Conservation (phyloP, 331 rosid genomes). For the Saraca asoca region DNA sequence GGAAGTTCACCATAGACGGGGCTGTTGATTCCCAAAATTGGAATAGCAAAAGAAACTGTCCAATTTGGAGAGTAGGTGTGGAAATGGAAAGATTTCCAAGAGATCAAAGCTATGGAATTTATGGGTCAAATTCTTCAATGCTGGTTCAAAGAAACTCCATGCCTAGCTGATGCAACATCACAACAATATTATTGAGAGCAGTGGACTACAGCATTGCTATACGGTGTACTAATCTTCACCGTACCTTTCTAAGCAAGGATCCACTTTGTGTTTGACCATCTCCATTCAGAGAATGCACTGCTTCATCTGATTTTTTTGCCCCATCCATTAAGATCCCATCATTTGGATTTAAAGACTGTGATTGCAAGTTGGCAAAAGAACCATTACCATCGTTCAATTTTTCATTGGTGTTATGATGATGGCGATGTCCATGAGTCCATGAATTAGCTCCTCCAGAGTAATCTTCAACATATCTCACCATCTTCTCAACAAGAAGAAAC, state of each 20-base stretch:
- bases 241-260: conserved; percentile 70
- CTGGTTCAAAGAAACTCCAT: conserved; percentile 24
- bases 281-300: too few species aligned
- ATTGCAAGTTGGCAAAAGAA: conserved; percentile 41
- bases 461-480: conserved; percentile 87
- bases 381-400: conserved; percentile 64
- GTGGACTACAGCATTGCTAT: conserved; percentile 22
- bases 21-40: too few species aligned
- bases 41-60: too few species aligned
- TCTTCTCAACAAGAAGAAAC: conserved; percentile 92
- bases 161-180: too few species aligned
- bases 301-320: too few species aligned
- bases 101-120: too few species aligned
- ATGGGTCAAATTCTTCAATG: too few species aligned
- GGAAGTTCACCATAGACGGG: too few species aligned
- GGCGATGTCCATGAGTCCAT: conserved; percentile 81
- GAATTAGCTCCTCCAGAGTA: conserved; percentile 68
- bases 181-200: neutral
- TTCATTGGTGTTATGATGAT: conserved; percentile 58
- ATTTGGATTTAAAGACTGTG: conserved; percentile 48
- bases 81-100: too few species aligned
- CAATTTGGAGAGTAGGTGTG: too few species aligned
- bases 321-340: too few species aligned
- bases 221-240: conserved; percentile 13
- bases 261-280: conserved; percentile 41